Percentiles rank a stretch among this genome's conserved stretches.
Evolutionary conservation across 768 basidiomycete genomes (phyloP).

Genomic region (Mycena maculata): DNA sequence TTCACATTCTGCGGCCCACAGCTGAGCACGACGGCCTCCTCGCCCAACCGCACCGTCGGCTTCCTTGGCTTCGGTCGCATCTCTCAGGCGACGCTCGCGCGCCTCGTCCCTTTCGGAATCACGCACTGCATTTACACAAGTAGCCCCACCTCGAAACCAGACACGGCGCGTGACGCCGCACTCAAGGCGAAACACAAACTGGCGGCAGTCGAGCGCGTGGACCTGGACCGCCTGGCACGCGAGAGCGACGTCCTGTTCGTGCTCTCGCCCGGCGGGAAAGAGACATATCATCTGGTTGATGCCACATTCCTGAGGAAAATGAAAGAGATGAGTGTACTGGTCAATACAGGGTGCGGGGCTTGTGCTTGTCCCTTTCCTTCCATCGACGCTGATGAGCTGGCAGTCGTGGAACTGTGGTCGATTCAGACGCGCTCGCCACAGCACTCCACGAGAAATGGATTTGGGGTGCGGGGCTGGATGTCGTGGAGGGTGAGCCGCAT

Average conservation of each 20-base stretch:
- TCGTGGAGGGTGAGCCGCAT: constrained; percentile 92
- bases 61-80: constrained; percentile 98
- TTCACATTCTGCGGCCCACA: constrained; percentile 89
- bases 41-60: constrained; percentile 76
- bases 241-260: constrained; percentile 89
- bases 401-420: constrained; percentile 87
- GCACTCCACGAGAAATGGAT: constrained; percentile 85
- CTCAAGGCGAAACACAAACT: constrained; percentile 47
- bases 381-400: neutral
- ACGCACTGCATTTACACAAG: constrained; percentile 77
- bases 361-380: no score
- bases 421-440: constrained; percentile 87
- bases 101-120: constrained; percentile 87
- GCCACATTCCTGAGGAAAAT: constrained; percentile 81
- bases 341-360: constrained; percentile 70
- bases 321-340: constrained; percentile 85
- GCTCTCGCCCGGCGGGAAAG: constrained; percentile 78
- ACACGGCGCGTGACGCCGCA: constrained; percentile 51
- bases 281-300: constrained; percentile 79
- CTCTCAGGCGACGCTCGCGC: constrained; percentile 82
- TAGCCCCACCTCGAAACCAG: constrained; percentile 63
- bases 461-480: constrained; percentile 94
- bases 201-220: constrained; percentile 66
- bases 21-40: constrained; percentile 63
- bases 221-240: constrained; percentile 73